Evolutionary conservation across 345 rosid genomes (phyloP).

Genomic region (Diplotaxis tenuifolia): DNA sequence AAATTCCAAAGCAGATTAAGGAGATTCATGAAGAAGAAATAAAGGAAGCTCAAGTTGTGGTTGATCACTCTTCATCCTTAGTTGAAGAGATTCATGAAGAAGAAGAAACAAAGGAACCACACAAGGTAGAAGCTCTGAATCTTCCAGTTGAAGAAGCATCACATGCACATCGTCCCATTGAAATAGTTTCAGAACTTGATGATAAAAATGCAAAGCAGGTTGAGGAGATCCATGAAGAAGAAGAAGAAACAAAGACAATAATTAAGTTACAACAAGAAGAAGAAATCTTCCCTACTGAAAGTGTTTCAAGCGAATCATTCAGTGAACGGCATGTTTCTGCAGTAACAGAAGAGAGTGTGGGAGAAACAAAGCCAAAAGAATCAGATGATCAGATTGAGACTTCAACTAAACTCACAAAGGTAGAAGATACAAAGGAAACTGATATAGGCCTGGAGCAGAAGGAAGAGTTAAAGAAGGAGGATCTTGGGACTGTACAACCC

Average conservation of each 20-base stretch:
- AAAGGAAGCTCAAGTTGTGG: constrained; percentile 12
- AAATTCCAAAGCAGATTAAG: constrained; percentile 9
- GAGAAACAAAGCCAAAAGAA: constrained; percentile 21
- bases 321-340: constrained; percentile 7
- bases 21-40: constrained; percentile 20
- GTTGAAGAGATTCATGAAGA: constrained; percentile 5
- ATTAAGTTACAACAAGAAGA: constrained; percentile 14
- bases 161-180: not conserved
- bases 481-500: not conserved
- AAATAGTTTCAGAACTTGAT: not conserved
- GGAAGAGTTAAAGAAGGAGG: constrained; percentile 9
- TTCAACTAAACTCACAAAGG: constrained; percentile 25
- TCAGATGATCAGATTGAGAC: constrained; percentile 35
- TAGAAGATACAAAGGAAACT: constrained; percentile 30
- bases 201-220: not conserved
- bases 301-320: constrained; percentile 5
- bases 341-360: not conserved
- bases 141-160: constrained; percentile 16
- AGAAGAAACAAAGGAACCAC: constrained; percentile 16
- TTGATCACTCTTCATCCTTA: constrained; percentile 11
- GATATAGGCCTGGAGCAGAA: constrained; percentile 11
- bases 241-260: constrained; percentile 15
- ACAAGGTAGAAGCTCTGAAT: not conserved
- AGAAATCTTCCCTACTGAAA: constrained; percentile 9
- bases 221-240: constrained; percentile 15